A percentile compares a stretch with the other conserved stretches of the same genome.
phyloP scores from a whole-genome alignment of 306 rosid genomes.

The Cicer pinnatifidum region DNA sequence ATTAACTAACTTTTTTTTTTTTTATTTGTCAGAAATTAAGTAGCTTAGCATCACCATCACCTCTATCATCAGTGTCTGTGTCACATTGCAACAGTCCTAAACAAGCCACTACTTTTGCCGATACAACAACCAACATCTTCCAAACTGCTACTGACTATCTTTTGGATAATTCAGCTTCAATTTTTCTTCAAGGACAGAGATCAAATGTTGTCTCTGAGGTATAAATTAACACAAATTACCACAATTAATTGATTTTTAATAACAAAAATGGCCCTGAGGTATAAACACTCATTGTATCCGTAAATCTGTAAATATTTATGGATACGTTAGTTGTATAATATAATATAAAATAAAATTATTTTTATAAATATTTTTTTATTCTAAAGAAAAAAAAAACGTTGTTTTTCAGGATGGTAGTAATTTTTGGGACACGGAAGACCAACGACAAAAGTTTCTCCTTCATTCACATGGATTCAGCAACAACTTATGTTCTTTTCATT shows the following conservation, averaged over 20 bases:
- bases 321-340: too few species aligned
- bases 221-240: background rate
- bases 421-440: slow-evolving; percentile 79
- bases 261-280: background rate
- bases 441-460: slow-evolving; percentile 75
- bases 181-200: slow-evolving; percentile 60
- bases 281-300: too few species aligned
- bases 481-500: slow-evolving; percentile 71
- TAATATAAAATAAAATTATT: too few species aligned
- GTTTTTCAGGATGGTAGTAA: slow-evolving; percentile 69
- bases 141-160: slow-evolving; percentile 48
- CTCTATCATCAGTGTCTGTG: slow-evolving; percentile 51
- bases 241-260: background rate
- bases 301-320: too few species aligned
- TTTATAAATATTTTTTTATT: background rate
- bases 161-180: slow-evolving; percentile 54
- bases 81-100: slow-evolving; percentile 61
- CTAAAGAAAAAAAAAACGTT: slow-evolving; percentile 40
- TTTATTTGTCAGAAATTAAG: slow-evolving; percentile 52
- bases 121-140: slow-evolving; percentile 47
- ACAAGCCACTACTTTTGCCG: slow-evolving; percentile 50
- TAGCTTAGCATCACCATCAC: slow-evolving; percentile 49
- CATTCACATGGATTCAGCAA: slow-evolving; percentile 63
- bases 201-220: slow-evolving; percentile 59
- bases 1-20: slow-evolving; percentile 12